A percentile compares a stretch with the other conserved stretches of the same genome.
Conservation (phyloP, 2,329 filamentous ascomycete genomes). For the Apiospora koreana region DNA sequence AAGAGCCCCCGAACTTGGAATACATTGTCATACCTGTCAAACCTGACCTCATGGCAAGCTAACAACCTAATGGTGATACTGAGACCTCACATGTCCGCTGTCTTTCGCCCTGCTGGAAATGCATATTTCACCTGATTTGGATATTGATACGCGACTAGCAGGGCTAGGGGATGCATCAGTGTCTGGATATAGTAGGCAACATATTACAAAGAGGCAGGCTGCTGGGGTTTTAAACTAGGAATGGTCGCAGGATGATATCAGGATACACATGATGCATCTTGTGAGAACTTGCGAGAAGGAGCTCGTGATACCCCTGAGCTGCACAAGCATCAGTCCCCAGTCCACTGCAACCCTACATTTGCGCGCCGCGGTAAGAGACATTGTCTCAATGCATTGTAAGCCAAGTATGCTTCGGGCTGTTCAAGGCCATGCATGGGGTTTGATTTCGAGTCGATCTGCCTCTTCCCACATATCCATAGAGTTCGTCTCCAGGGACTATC, state of each 20-base stretch:
- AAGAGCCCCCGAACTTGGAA: background rate
- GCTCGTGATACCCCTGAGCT: background rate
- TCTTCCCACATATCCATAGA: no score
- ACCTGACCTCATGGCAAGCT: background rate
- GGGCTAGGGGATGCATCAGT: background rate
- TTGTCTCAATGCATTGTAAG: background rate
- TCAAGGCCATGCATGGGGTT: no score
- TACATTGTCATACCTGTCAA: background rate
- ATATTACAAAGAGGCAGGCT: no score
- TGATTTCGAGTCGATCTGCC: no score
- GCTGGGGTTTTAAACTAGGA: background rate
- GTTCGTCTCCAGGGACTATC: no score
- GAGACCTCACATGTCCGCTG: background rate
- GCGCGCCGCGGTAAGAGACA: background rate
- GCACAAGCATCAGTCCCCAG: background rate
- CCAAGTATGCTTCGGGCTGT: no score
- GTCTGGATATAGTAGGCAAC: background rate
- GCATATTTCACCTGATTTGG: background rate
- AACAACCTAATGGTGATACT: background rate
- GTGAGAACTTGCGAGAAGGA: background rate
- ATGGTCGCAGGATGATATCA: background rate
- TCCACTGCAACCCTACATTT: no score
- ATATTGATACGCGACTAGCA: background rate
- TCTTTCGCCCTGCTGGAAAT: background rate
- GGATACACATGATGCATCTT: background rate